These are phyloP conservation scores for Dryas octopetala DNA, from an alignment of 306 rosid species.

Conservation along the genomic window DNA sequence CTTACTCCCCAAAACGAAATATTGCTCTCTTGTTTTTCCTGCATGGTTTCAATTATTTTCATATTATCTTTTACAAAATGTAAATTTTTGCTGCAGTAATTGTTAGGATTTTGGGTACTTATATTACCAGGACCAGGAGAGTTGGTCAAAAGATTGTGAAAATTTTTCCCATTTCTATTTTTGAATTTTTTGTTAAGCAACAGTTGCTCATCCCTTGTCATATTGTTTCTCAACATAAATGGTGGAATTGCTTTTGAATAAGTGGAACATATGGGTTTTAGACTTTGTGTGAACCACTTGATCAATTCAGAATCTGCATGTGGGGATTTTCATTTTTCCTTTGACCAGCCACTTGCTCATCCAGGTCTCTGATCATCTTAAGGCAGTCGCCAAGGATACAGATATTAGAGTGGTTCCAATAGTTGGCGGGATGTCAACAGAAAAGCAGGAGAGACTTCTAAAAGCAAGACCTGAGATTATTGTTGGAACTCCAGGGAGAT, in stretches of 20 bases:
- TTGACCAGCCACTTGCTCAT: background rate
- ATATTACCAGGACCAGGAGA: background rate
- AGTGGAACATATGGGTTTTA: background rate
- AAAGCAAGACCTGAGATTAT: slow-evolving; percentile 79
- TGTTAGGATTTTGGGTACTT: background rate
- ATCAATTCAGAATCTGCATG: background rate
- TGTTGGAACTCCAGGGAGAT: slow-evolving; percentile 96
- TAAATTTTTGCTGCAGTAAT: background rate
- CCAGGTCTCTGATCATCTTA: slow-evolving; percentile 88
- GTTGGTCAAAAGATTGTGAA: background rate
- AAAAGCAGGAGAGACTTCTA: slow-evolving; percentile 89
- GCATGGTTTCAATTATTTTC: no score
- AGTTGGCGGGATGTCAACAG: slow-evolving; percentile 91
- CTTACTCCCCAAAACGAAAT: no score
- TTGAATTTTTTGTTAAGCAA: background rate
- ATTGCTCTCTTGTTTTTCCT: no score
- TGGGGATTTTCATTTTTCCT: background rate
- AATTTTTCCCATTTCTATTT: background rate
- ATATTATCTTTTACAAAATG: background rate
- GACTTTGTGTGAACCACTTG: background rate
- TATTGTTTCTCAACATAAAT: background rate
- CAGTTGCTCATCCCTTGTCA: slow-evolving; percentile 5
- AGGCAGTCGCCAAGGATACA: slow-evolving; percentile 57
- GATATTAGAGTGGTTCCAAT: slow-evolving; percentile 73
- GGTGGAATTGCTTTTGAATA: background rate